Evolutionary conservation across 176 grass and related monocot genomes (phyloP).

Genomic region (Metroxylon sagu): DNA sequence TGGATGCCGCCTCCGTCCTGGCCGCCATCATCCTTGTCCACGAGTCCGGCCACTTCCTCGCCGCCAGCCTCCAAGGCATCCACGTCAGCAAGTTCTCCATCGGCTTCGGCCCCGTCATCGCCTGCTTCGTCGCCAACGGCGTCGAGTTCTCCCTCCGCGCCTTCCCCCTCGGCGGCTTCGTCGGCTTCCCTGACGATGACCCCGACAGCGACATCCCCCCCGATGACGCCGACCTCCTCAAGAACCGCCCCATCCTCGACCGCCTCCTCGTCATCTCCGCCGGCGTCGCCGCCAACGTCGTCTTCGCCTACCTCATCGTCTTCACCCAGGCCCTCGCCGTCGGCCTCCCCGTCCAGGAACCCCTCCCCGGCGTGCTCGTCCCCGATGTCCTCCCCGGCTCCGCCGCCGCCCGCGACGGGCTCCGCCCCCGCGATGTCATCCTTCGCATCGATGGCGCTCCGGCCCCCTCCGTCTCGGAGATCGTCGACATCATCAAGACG

Average conservation of each 20-base stretch:
- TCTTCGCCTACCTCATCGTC: constrained; percentile 79
- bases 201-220: constrained; percentile 56
- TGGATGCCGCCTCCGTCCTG: constrained; percentile 75
- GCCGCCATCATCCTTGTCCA: constrained; percentile 85
- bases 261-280: constrained; percentile 82
- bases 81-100: constrained; percentile 87
- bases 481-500: constrained; percentile 65
- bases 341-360: constrained; percentile 75
- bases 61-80: constrained; percentile 68
- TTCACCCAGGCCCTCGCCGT: constrained; percentile 65
- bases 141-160: constrained; percentile 93
- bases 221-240: constrained; percentile 82
- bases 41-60: constrained; percentile 82
- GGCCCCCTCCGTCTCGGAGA: constrained; percentile 48
- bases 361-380: constrained; percentile 61
- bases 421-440: constrained; percentile 72
- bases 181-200: constrained; percentile 94
- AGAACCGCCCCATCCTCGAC: constrained; percentile 75
- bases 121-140: constrained; percentile 53
- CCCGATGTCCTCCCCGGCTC: constrained; percentile 67
- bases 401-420: constrained; percentile 50
- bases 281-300: constrained; percentile 70
- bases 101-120: constrained; percentile 77
- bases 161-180: constrained; percentile 87
- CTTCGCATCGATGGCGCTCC: constrained; percentile 38